Conservation (phyloP, 768 basidiomycete species). For the Lactarius deliciosus region DNA sequence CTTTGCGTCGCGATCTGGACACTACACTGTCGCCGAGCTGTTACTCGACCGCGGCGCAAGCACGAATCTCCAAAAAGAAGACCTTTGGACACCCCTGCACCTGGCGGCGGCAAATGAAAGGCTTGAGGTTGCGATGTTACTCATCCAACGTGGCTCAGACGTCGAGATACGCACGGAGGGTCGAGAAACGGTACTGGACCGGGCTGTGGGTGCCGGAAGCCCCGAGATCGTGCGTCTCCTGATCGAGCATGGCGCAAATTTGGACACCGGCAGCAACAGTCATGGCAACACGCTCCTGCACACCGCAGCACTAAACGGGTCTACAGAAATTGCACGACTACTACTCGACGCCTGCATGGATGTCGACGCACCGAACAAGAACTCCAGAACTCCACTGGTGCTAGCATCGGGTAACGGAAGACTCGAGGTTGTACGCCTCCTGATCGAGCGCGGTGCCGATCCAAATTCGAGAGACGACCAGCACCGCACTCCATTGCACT, state of each 20-base stretch:
- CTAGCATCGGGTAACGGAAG: not conserved
- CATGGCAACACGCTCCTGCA: constrained; percentile 7
- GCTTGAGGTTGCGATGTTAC: not conserved
- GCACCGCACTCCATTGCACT: not conserved
- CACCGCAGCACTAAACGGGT: not conserved
- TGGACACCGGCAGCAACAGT: not conserved
- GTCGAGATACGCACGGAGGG: not conserved
- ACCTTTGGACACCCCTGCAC: not conserved
- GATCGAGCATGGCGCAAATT: not conserved
- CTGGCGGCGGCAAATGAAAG: not conserved
- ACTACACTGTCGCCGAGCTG: not conserved
- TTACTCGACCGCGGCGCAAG: constrained; percentile 5
- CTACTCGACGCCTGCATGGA: constrained; percentile 1
- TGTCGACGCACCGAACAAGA: constrained; percentile 3
- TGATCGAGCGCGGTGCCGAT: not conserved
- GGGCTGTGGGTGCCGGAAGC: not conserved
- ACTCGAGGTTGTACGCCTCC: constrained; percentile 6
- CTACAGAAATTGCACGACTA: not conserved
- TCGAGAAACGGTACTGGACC: not conserved
- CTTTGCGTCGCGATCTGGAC: not conserved
- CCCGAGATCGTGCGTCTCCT: not conserved
- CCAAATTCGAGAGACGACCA: not conserved
- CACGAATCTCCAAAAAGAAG: not conserved
- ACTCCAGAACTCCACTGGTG: not conserved
- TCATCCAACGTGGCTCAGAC: not conserved